Evolutionary conservation across 768 basidiomycete genomes (phyloP).

Genomic region (Sutorius australiensis): DNA sequence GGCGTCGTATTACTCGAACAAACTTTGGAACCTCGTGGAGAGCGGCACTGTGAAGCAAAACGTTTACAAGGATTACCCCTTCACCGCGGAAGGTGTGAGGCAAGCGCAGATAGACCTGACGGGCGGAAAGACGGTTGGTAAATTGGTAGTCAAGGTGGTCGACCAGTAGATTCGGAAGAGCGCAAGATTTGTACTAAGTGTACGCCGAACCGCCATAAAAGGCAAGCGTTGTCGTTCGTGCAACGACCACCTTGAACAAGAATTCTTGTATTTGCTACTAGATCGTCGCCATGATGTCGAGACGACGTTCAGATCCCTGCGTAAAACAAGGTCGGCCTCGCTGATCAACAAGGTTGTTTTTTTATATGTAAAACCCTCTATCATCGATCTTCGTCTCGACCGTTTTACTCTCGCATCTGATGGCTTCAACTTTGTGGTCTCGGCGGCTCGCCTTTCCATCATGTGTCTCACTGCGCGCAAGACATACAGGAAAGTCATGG

Average conservation of each 20-base stretch:
- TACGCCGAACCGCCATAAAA: slow-evolving; percentile 2
- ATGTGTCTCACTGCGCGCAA: slow-evolving; percentile 11
- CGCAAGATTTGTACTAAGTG: neutral
- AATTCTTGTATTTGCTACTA: slow-evolving; percentile 17
- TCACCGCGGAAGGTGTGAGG: slow-evolving; percentile 74
- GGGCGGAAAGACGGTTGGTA: slow-evolving; percentile 77
- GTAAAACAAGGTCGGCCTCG: slow-evolving; percentile 22
- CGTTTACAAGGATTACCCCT: slow-evolving; percentile 75
- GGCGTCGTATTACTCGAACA: slow-evolving; percentile 55
- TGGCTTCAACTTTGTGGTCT: slow-evolving; percentile 26
- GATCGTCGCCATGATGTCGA: slow-evolving; percentile 24
- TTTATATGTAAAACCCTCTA: slow-evolving; percentile 20
- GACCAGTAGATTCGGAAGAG: slow-evolving; percentile 12
- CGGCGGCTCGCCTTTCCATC: slow-evolving; percentile 19
- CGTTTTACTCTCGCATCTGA: slow-evolving; percentile 10
- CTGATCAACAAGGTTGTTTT: slow-evolving; percentile 14
- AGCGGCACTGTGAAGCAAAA: slow-evolving; percentile 60
- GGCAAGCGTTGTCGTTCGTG: slow-evolving; percentile 26
- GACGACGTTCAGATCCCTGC: slow-evolving; percentile 7
- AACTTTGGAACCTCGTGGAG: slow-evolving; percentile 60
- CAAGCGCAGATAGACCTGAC: slow-evolving; percentile 77
- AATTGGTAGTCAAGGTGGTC: slow-evolving; percentile 79
- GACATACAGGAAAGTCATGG: slow-evolving; percentile 22
- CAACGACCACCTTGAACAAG: slow-evolving; percentile 14
- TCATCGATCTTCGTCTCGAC: neutral